Percentiles rank a stretch among this genome's conserved stretches.
These are phyloP conservation scores for Quercus mongolica DNA, from an alignment of 306 rosid genomes.

Conservation along the genomic window DNA sequence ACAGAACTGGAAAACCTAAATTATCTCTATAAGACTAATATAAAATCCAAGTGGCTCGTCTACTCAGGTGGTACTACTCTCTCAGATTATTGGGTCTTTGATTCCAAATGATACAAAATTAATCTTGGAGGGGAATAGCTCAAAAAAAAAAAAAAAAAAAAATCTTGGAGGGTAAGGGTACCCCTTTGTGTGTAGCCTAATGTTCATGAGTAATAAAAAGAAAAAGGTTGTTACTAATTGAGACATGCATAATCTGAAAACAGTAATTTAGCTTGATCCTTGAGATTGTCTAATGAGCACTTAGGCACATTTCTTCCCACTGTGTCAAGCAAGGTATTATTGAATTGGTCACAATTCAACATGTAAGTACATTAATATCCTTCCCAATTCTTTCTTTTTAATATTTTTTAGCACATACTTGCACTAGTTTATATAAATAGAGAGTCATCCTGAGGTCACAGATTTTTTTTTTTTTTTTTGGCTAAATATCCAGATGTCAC, in stretches of 20 bases:
- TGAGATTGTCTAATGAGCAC: neutral
- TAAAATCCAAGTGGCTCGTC: too few species aligned
- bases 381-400: neutral
- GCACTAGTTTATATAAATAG: neutral
- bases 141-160: too few species aligned
- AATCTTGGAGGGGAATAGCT: too few species aligned
- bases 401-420: neutral
- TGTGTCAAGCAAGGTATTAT: neutral
- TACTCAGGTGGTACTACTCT: too few species aligned
- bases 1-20: too few species aligned
- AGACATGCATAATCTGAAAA: neutral
- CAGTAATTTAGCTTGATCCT: neutral
- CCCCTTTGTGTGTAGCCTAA: too few species aligned
- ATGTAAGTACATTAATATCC: neutral
- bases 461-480: neutral
- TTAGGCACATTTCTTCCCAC: neutral
- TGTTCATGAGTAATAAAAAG: too few species aligned
- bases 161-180: too few species aligned
- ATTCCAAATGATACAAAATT: too few species aligned
- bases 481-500: neutral
- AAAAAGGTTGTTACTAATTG: too few species aligned
- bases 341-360: neutral
- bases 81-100: too few species aligned
- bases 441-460: slow-evolving; percentile 5
- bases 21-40: too few species aligned